A percentile compares a stretch with the other conserved stretches of the same genome.
These are phyloP conservation scores for Exophiala xenobiotica DNA, from an alignment of 2,329 filamentous ascomycete species.

Conservation along the genomic window DNA sequence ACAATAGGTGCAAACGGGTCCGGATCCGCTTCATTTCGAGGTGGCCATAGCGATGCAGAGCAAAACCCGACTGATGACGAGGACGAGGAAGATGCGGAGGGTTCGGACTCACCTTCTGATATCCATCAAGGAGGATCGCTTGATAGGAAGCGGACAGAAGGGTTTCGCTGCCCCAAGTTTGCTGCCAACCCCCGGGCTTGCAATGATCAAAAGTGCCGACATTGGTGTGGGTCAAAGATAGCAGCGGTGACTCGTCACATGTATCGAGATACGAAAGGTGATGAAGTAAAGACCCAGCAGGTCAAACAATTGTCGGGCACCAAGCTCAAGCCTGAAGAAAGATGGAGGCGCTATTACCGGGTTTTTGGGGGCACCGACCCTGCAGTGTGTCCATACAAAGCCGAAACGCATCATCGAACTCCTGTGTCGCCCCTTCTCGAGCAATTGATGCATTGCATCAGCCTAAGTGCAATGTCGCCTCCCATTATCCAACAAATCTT, in stretches of 20 bases:
- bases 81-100: neutral
- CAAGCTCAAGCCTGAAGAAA: neutral
- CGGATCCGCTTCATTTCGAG: neutral
- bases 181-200: neutral
- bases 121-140: neutral
- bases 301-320: neutral
- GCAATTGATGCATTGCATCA: too few relatives aligned
- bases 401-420: neutral
- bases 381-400: neutral
- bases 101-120: neutral
- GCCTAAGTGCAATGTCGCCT: neutral
- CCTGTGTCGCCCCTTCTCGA: neutral
- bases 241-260: neutral
- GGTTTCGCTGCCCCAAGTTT: neutral
- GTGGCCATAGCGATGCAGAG: neutral
- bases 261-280: neutral
- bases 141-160: neutral
- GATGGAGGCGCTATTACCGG: neutral
- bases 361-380: neutral
- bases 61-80: neutral
- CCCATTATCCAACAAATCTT: neutral
- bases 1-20: neutral
- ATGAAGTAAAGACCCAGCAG: neutral
- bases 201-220: neutral
- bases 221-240: neutral